These are phyloP conservation scores for Xylaria venustula DNA, from an alignment of 495 filamentous ascomycete species.

Conservation along the genomic window DNA sequence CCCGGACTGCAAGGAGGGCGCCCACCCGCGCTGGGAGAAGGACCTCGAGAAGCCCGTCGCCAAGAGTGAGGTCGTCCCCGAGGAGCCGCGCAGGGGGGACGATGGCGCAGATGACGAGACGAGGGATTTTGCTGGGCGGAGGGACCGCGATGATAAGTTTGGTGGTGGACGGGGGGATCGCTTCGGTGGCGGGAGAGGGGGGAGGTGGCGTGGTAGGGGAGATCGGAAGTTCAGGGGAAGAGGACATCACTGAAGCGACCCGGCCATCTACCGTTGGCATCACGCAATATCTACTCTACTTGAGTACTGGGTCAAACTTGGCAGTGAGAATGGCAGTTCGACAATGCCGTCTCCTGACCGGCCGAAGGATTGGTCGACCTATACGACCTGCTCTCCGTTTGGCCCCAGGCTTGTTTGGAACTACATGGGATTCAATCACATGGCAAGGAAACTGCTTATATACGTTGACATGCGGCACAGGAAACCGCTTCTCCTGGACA, in stretches of 20 bases:
- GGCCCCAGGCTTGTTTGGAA: no score
- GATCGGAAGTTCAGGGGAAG: slow-evolving; percentile 34
- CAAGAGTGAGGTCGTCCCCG: slow-evolving; percentile 56
- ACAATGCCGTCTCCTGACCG: no score
- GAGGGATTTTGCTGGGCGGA: slow-evolving; percentile 47
- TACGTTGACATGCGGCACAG: no score
- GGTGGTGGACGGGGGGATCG: slow-evolving; percentile 17
- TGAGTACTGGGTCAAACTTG: no score
- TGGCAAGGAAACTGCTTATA: no score
- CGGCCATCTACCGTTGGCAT: not conserved
- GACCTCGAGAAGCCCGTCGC: slow-evolving; percentile 72
- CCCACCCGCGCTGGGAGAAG: slow-evolving; percentile 77
- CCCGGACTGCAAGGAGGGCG: slow-evolving; percentile 68
- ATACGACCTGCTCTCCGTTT: no score
- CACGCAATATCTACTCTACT: no score
- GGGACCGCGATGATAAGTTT: slow-evolving; percentile 48
- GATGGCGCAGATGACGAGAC: slow-evolving; percentile 50
- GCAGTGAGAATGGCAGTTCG: no score
- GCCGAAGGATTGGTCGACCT: no score
- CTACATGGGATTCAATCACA: no score
- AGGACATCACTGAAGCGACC: slow-evolving; percentile 23
- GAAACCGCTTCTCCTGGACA: no score
- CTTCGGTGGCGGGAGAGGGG: slow-evolving; percentile 28
- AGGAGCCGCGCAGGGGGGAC: slow-evolving; percentile 53
- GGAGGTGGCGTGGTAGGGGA: slow-evolving; percentile 34